phyloP scores from a whole-genome alignment of 192 early-diverging fungal genomes.

The Backusella tarrabulga region DNA sequence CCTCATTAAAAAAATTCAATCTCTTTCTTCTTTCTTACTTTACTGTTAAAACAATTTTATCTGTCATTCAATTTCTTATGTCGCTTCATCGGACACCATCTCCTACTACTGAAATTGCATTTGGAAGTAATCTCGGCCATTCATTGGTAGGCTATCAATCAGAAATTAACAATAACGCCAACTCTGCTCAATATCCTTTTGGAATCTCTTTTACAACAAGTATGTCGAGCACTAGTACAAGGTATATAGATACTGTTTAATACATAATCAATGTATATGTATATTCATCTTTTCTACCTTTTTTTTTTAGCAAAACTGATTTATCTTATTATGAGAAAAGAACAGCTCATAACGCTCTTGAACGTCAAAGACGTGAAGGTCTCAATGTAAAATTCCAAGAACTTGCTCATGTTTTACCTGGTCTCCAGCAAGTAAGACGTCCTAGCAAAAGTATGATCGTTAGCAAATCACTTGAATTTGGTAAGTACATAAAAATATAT shows the following conservation, averaged over 20 bases:
- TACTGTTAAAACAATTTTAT: not conserved
- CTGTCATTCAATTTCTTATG: not conserved
- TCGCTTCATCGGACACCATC: not conserved
- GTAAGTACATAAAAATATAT: conserved; percentile 26
- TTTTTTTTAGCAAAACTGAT: not conserved
- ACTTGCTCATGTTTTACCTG: conserved; percentile 74
- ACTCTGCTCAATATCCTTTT: not conserved
- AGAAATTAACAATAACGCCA: not conserved
- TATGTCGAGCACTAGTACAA: not conserved
- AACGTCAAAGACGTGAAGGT: conserved; percentile 76
- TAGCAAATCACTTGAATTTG: conserved; percentile 74
- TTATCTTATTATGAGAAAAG: conserved; percentile 51
- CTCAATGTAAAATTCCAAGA: conserved; percentile 83
- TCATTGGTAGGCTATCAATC: not conserved
- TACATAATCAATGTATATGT: not conserved
- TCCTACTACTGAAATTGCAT: not conserved
- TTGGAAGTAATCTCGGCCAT: not conserved
- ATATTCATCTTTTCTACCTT: not conserved
- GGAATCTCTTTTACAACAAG: not conserved
- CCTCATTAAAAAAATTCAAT: not conserved
- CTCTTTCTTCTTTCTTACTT: not conserved
- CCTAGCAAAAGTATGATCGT: conserved; percentile 83
- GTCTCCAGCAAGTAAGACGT: conserved; percentile 64
- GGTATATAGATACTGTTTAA: not conserved
- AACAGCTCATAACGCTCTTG: conserved; percentile 79